Evolutionary conservation across 306 rosid genomes (phyloP).

Genomic region (Trifolium subterraneum): DNA sequence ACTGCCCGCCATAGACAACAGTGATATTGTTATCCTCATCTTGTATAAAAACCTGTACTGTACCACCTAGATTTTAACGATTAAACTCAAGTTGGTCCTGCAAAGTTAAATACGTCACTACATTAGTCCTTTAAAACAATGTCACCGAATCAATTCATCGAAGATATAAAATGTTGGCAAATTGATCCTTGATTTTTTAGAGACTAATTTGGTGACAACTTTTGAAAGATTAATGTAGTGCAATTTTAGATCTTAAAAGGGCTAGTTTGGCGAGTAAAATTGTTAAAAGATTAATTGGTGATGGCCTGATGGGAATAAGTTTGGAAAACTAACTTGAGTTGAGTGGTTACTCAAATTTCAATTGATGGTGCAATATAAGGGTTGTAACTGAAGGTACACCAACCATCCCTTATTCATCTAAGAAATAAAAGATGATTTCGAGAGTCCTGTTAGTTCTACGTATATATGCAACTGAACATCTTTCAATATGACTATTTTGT

Average conservation of each 20-base stretch:
- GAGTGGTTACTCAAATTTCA: neutral
- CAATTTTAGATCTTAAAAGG: conserved; percentile 5
- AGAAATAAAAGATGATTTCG: conserved; percentile 17
- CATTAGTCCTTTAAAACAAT: neutral
- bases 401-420: neutral
- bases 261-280: neutral
- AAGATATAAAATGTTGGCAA: neutral
- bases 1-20: no score
- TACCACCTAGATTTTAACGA: neutral
- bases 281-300: neutral
- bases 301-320: neutral
- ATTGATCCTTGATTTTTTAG: conserved; percentile 6
- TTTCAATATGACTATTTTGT: no score
- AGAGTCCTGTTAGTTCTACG: conserved; percentile 6
- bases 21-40: neutral
- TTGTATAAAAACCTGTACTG: neutral
- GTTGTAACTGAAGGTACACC: neutral
- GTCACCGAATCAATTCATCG: neutral
- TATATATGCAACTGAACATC: neutral
- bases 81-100: neutral
- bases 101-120: neutral
- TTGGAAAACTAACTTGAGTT: neutral
- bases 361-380: conserved; percentile 11
- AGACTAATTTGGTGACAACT: conserved; percentile 1
- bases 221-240: neutral